Evolutionary conservation across 1,284 basidiomycete species (phyloP).

Genomic region (Rhodotorula glutinis): DNA sequence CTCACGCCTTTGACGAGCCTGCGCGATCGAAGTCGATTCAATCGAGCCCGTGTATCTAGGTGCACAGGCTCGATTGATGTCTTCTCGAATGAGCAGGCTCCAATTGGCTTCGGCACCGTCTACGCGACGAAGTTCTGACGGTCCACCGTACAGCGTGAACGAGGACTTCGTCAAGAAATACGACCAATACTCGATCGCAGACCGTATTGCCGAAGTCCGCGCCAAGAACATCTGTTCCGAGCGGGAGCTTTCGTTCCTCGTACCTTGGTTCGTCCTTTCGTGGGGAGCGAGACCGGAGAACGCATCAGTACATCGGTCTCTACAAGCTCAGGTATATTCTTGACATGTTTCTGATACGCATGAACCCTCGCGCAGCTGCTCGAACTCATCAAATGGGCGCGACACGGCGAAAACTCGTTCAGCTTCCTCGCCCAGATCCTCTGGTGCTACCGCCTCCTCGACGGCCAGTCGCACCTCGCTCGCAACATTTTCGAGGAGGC

Average conservation of each 20-base stretch:
- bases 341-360: neutral
- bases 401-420: conserved; percentile 14
- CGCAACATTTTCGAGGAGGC: conserved; percentile 11
- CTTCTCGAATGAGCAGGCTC: too few species aligned
- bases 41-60: too few species aligned
- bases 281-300: conserved; percentile 6
- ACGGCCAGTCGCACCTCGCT: conserved; percentile 19
- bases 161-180: conserved; percentile 7
- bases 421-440: neutral
- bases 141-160: conserved; percentile 1
- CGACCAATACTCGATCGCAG: conserved; percentile 10
- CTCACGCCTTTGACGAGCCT: too few species aligned
- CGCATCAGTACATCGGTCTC: neutral
- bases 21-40: too few species aligned
- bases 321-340: too few species aligned
- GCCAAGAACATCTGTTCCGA: conserved; percentile 10
- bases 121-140: neutral
- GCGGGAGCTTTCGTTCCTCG: conserved; percentile 6
- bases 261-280: conserved; percentile 9
- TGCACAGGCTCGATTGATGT: too few species aligned
- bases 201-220: conserved; percentile 15
- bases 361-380: neutral
- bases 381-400: conserved; percentile 5
- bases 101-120: neutral
- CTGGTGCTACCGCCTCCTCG: conserved; percentile 13